Conservation (phyloP, 257 asterid genomes). For the Mentha longifolia region DNA sequence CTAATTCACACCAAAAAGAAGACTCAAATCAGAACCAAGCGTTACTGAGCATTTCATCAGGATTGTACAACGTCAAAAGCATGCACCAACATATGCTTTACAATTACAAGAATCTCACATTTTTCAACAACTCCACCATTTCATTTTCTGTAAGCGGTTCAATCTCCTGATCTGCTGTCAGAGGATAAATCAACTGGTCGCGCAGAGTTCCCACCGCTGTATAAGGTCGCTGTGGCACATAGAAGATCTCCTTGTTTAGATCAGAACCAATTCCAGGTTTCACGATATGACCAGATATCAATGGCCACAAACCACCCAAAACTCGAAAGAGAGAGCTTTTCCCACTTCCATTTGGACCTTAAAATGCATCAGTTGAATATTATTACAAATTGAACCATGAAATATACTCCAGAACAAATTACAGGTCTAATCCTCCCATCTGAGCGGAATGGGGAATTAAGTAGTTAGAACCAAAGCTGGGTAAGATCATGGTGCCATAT, state of each 20-base stretch:
- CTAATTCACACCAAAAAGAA: slow-evolving; percentile 40
- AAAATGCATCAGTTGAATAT: slow-evolving; percentile 32
- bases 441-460: background rate
- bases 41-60: slow-evolving; percentile 11
- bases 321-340: slow-evolving; percentile 99
- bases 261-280: slow-evolving; percentile 99
- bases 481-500: slow-evolving; percentile 20
- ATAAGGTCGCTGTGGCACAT: slow-evolving; percentile 99
- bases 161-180: slow-evolving; percentile 80
- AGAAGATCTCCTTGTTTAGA: slow-evolving; percentile 95
- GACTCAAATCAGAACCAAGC: slow-evolving; percentile 19
- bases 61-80: slow-evolving; percentile 16
- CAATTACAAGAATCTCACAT: slow-evolving; percentile 57
- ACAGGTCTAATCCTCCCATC: slow-evolving; percentile 28
- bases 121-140: slow-evolving; percentile 91
- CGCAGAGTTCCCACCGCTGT: slow-evolving; percentile 98
- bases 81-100: slow-evolving; percentile 2
- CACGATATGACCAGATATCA: slow-evolving; percentile 89
- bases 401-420: slow-evolving; percentile 14
- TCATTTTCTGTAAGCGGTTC: slow-evolving; percentile 77
- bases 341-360: slow-evolving; percentile 99
- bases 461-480: slow-evolving; percentile 4
- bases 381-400: slow-evolving; percentile 20
- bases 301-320: slow-evolving; percentile 99
- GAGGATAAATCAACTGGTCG: slow-evolving; percentile 97